Evolutionary conservation across 176 grass and related monocot genomes (phyloP).

Genomic region (Oryza meyeriana): DNA sequence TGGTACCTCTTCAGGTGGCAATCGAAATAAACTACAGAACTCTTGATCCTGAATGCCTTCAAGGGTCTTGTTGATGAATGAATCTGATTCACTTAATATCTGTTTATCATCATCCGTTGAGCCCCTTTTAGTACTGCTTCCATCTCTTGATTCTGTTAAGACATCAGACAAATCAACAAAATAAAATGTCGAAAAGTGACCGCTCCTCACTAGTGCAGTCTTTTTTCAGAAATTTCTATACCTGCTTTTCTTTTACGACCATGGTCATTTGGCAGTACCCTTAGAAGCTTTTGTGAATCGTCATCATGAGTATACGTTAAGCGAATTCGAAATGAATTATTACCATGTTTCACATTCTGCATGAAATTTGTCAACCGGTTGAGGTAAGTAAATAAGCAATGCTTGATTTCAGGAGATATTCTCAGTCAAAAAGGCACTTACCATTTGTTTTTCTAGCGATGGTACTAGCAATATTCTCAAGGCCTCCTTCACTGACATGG

Average conservation of each 20-base stretch:
- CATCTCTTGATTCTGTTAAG: slow-evolving; percentile 44
- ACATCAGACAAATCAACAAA: slow-evolving; percentile 14
- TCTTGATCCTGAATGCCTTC: slow-evolving; percentile 68
- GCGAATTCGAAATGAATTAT: slow-evolving; percentile 65
- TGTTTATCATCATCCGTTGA: slow-evolving; percentile 46
- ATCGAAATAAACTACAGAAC: slow-evolving; percentile 53
- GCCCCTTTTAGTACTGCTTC: slow-evolving; percentile 36
- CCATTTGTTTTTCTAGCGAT: slow-evolving; percentile 66
- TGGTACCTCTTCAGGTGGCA: slow-evolving; percentile 70
- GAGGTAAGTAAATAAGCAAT: slow-evolving; percentile 9
- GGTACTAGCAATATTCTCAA: slow-evolving; percentile 56
- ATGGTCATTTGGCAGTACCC: slow-evolving; percentile 43
- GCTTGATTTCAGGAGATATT: slow-evolving; percentile 12
- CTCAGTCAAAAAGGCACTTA: slow-evolving; percentile 39
- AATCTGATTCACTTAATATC: slow-evolving; percentile 51
- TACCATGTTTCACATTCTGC: slow-evolving; percentile 69
- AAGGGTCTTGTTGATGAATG: slow-evolving; percentile 51
- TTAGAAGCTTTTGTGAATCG: slow-evolving; percentile 59
- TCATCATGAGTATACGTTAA: slow-evolving; percentile 78
- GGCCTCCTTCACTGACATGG: slow-evolving; percentile 75
- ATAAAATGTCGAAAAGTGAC: not conserved
- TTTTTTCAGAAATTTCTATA: slow-evolving; percentile 7
- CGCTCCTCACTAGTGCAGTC: not conserved
- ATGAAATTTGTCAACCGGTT: slow-evolving; percentile 8
- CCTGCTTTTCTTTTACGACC: slow-evolving; percentile 61